Percentiles rank a stretch among this genome's conserved stretches.
Evolutionary conservation across 1,284 basidiomycete species (phyloP).

Genomic region (Moesziomyces sp.): DNA sequence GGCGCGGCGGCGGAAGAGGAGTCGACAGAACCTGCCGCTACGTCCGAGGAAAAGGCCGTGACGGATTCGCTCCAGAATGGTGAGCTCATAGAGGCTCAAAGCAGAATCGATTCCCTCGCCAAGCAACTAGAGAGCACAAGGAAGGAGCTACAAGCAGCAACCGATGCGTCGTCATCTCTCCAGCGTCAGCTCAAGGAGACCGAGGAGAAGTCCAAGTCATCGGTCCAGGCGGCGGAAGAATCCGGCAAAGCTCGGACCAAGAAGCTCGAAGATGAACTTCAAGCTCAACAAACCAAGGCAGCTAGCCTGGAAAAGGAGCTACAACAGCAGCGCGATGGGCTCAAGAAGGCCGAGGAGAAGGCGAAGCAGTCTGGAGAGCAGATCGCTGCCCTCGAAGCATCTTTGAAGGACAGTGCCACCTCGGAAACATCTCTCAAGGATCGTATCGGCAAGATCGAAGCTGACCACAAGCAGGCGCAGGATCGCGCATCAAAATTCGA

Average conservation of each 20-base stretch:
- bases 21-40: slow-evolving; percentile 3
- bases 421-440: slow-evolving; percentile 17
- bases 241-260: slow-evolving; percentile 10
- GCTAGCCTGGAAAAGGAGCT: slow-evolving; percentile 25
- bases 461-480: slow-evolving; percentile 20
- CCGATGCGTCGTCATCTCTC: slow-evolving; percentile 11
- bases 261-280: slow-evolving; percentile 23
- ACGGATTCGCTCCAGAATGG: slow-evolving; percentile 1
- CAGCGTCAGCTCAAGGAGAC: slow-evolving; percentile 20
- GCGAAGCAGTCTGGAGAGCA: slow-evolving; percentile 8
- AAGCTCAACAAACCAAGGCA: slow-evolving; percentile 13
- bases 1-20: slow-evolving; percentile 16
- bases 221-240: slow-evolving; percentile 12
- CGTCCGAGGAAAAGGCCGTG: background rate
- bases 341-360: slow-evolving; percentile 19
- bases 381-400: slow-evolving; percentile 8
- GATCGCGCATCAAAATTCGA: slow-evolving; percentile 27
- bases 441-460: slow-evolving; percentile 12
- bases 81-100: slow-evolving; percentile 19
- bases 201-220: slow-evolving; percentile 10
- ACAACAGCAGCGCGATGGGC: slow-evolving; percentile 18
- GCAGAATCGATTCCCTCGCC: slow-evolving; percentile 12
- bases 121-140: slow-evolving; percentile 26
- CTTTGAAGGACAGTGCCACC: slow-evolving; percentile 5
- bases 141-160: slow-evolving; percentile 17